Base-by-base conservation (phyloP, 2,329 filamentous ascomycete species). In the Purpureocillium takamizusanense region DNA sequence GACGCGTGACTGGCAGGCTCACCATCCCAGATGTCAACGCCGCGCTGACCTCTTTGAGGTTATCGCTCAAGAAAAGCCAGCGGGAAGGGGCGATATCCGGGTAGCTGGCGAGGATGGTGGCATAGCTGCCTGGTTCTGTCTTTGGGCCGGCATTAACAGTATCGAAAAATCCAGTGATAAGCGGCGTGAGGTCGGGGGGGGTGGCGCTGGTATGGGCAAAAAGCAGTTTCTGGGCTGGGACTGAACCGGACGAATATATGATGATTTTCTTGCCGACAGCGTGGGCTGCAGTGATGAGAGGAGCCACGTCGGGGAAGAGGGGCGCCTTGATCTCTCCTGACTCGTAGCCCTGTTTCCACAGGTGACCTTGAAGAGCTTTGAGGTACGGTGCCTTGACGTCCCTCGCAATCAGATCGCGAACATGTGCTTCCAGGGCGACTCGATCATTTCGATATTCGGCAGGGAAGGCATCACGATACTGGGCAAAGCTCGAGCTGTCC, bases 41-140 rank as follows among this genome's bases (percentile, higher is more conserved):
- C 35, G 80, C 78, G 37, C 72, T 67, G 28, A 83, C 78, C 60
- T 84, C 80, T 53, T 73, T 76, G 33, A 85, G 70, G 53, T 88
- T 88, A 62, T 92, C 86, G 52, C 83, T 90, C 43, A 90, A 63
- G 57, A 92, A 92, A n/a, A 87, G 66, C 66, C 84, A 84, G 40
- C 73, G 66, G 10, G 57, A 59, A 14, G 69, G 57, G 36, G 63
- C 49, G 40, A 69, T 62, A 27, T 67, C 62, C 13, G 74, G 56
- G 41, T 54, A 42, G 29, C 50, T 52, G 29, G 55, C 54, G 35
- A 74, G 67, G 48, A 89, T 88, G 50, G 67, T 76, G 48, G 63
- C 58, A 61, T 90, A 92, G 56, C 84, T 89, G 16, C 56, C 59
- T 30, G 62, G 56, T 49, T 86, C 76, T 33, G 71, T 75, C 66